Conservation (phyloP, 1,139 yeast species). For the Williopsis jadinii region DNA sequence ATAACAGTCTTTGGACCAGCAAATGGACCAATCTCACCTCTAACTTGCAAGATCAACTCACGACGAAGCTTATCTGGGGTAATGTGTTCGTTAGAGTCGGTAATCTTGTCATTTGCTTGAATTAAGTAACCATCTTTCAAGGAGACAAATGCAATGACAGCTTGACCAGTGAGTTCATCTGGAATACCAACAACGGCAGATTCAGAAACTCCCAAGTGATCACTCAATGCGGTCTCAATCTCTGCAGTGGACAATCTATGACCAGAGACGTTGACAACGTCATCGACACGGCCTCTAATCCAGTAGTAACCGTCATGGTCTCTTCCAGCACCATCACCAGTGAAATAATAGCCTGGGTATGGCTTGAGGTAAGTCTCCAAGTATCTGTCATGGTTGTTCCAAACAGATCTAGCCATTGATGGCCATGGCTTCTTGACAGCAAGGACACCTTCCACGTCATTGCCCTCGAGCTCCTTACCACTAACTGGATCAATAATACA, state of each 20-base stretch:
- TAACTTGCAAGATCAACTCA: slow-evolving; percentile 78
- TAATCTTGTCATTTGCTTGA: slow-evolving; percentile 31
- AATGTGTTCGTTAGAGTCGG: slow-evolving; percentile 32
- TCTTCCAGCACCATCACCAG: slow-evolving; percentile 99
- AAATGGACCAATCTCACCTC: slow-evolving; percentile 95
- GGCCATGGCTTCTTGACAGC: slow-evolving; percentile 94
- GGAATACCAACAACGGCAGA: slow-evolving; percentile 92
- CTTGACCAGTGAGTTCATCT: slow-evolving; percentile 97
- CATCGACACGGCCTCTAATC: slow-evolving; percentile 98
- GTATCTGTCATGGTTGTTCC: slow-evolving; percentile 84
- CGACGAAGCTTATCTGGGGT: slow-evolving; percentile 62
- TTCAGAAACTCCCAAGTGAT: slow-evolving; percentile 78
- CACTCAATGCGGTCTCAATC: slow-evolving; percentile 87
- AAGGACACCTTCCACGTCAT: slow-evolving; percentile 93
- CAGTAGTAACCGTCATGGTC: slow-evolving; percentile 97
- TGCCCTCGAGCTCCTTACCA: slow-evolving; percentile 77
- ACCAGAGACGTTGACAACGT: slow-evolving; percentile 95
- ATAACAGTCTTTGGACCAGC: slow-evolving; percentile 95
- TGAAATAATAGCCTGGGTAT: slow-evolving; percentile 93
- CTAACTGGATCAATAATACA: slow-evolving; percentile 87
- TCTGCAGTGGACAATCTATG: slow-evolving; percentile 97
- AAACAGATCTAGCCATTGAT: slow-evolving; percentile 95
- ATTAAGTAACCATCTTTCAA: slow-evolving; percentile 53
- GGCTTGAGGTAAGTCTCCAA: slow-evolving; percentile 93
- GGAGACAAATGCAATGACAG: slow-evolving; percentile 89